These are phyloP conservation scores for Mycogone perniciosa DNA, from an alignment of 2,329 filamentous ascomycete species.

Conservation along the genomic window DNA sequence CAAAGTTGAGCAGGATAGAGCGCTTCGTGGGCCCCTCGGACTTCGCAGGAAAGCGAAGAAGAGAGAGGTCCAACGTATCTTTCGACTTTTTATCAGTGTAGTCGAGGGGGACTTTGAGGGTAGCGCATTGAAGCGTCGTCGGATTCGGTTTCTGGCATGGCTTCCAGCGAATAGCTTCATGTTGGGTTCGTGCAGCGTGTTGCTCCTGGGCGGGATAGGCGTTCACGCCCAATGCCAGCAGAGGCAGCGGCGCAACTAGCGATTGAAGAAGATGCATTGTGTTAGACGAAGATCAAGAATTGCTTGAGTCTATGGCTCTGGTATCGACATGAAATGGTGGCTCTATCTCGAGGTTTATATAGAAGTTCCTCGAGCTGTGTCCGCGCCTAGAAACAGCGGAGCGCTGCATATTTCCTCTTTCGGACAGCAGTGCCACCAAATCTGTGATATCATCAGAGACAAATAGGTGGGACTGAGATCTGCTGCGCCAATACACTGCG, in stretches of 20 bases:
- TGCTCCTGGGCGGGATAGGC: not conserved
- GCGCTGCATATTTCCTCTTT: not conserved
- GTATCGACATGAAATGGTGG: not conserved
- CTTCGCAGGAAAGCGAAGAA: slow-evolving; percentile 11
- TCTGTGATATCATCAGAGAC: not conserved
- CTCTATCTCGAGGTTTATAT: not conserved
- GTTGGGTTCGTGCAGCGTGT: not conserved
- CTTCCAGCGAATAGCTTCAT: not conserved
- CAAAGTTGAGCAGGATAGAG: slow-evolving; percentile 27
- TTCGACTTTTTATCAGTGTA: slow-evolving; percentile 15
- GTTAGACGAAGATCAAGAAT: not conserved
- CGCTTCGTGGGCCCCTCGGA: slow-evolving; percentile 19
- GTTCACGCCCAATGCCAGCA: not conserved
- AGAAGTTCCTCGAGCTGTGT: not conserved
- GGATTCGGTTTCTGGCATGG: not conserved
- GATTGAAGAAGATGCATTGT: not conserved
- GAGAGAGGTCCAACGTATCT: slow-evolving; percentile 9
- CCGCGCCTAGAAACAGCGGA: not conserved
- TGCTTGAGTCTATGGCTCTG: not conserved
- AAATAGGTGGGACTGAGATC: not conserved
- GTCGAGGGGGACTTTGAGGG: slow-evolving; percentile 9
- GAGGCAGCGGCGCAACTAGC: not conserved
- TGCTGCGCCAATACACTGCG: not conserved
- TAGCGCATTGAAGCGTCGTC: not conserved
- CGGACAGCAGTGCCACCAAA: not conserved